Base-by-base conservation (phyloP, 2,329 filamentous ascomycete genomes). In the Cryoendolithus antarcticus region DNA sequence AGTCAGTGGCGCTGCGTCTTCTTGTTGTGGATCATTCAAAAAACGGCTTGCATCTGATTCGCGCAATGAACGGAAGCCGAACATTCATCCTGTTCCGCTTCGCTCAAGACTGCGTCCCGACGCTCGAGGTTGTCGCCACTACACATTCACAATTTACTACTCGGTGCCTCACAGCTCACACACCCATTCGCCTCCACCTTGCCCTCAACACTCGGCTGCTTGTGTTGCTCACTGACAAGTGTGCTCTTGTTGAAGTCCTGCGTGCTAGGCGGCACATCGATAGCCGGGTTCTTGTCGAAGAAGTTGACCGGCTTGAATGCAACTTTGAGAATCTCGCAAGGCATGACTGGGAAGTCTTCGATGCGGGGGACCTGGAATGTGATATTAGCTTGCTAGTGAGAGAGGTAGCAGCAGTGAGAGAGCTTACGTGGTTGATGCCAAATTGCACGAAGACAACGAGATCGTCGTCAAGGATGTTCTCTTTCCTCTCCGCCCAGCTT, bases 261-360 rank as follows among this genome's bases (percentile, higher is more conserved):
- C 43, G 64, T 63, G 41, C 64, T 64, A 8, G 47, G 48, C 28
- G 73, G 72, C 5, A 77, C 73, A 62, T 75, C 73, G 4, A 76
- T 54, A 11, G 70, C 72, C 2, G 73, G 73, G 39, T 77, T 77
- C 57, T 64, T 69, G 28, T 65, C 60, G 45, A 75, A 75, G 60
- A 77, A 77, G 49, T 76, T 74, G 8, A 72, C 66, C 0, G 73
- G 72, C 46, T 74, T 71, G 44, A 77, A 56, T 38, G 69, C 62
- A n/a, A 76, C 64, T 51, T 69, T 72, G 40, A 75, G 60, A 9
- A 70, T 67, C 59, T 77, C 72, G 33, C 65, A 67, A 1, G 72
- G 72, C 72, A 75, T 75, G 34, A 75, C 65, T 0, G 71, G 71
- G 56, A 74, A 75, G 48, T 75, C 71, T 54, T 76, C 72, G 10